Conservation (phyloP, 2,329 filamentous ascomycete genomes). For the Cordyceps cateniannulata region DNA sequence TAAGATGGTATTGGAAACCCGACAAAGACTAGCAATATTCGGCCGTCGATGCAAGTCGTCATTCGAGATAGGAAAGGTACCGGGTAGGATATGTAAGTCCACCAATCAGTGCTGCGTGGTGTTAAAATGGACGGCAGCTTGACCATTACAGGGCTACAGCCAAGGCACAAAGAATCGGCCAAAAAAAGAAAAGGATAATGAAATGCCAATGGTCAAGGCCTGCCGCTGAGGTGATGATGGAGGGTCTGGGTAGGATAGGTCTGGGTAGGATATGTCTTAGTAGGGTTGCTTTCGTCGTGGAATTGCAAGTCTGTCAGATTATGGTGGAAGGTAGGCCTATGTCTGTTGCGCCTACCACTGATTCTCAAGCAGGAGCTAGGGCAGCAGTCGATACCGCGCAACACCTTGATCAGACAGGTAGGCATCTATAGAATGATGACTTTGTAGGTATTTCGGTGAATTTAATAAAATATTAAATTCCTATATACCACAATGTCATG, state of each 20-base stretch:
- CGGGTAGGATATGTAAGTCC: neutral
- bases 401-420: too few species aligned
- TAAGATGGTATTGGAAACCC: neutral
- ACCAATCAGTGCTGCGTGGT: neutral
- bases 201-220: neutral
- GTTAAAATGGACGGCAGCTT: neutral
- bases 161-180: neutral
- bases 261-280: too few species aligned
- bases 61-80: neutral
- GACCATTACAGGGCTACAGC: neutral
- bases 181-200: slow-evolving; percentile 1
- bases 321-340: too few species aligned
- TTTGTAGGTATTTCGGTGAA: too few species aligned
- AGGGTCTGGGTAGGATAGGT: too few species aligned
- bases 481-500: too few species aligned
- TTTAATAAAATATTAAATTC: too few species aligned
- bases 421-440: too few species aligned
- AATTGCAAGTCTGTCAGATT: neutral
- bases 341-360: neutral
- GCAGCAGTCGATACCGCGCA: neutral
- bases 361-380: neutral
- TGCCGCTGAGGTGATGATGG: slow-evolving; percentile 3
- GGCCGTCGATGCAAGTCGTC: neutral
- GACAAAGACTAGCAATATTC: neutral
- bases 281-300: neutral